phyloP scores from a whole-genome alignment of 176 grass and related monocot genomes.

The Phoenix dactylifera region DNA sequence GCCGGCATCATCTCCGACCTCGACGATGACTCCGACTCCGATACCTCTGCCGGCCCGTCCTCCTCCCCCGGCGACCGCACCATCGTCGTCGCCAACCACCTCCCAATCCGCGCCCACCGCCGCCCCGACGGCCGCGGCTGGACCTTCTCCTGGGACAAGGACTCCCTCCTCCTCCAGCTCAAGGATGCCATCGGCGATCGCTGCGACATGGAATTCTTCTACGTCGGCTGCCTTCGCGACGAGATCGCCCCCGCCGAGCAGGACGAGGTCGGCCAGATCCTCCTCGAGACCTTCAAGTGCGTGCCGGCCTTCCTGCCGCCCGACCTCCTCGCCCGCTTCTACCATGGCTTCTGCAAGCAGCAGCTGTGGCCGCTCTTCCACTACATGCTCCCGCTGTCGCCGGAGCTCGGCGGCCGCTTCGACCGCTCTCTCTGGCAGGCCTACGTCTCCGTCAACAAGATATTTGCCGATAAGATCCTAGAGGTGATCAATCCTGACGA shows the following conservation, averaged over 20 bases:
- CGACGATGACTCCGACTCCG: slow-evolving; percentile 46
- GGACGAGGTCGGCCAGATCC: slow-evolving; percentile 67
- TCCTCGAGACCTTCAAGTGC: slow-evolving; percentile 76
- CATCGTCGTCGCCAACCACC: slow-evolving; percentile 90
- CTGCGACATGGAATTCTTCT: slow-evolving; percentile 65
- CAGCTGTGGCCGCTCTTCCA: slow-evolving; percentile 97
- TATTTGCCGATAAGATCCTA: slow-evolving; percentile 85
- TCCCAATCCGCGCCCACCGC: slow-evolving; percentile 48
- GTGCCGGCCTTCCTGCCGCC: slow-evolving; percentile 64
- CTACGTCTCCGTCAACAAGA: slow-evolving; percentile 92
- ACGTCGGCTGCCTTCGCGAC: slow-evolving; percentile 84
- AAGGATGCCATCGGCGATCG: slow-evolving; percentile 40
- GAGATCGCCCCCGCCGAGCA: slow-evolving; percentile 55
- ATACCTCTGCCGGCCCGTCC: slow-evolving; percentile 39
- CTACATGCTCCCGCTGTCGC: slow-evolving; percentile 92
- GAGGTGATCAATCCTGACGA: slow-evolving; percentile 96
- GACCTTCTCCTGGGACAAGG: slow-evolving; percentile 85
- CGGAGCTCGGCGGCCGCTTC: slow-evolving; percentile 81
- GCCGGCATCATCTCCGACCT: slow-evolving; percentile 27
- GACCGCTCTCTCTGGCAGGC: slow-evolving; percentile 82
- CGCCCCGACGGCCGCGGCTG: slow-evolving; percentile 33
- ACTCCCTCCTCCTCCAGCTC: slow-evolving; percentile 79
- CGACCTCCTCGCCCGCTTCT: slow-evolving; percentile 60
- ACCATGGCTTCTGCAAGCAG: slow-evolving; percentile 99
- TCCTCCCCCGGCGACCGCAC: slow-evolving; percentile 54